Conservation (phyloP, 306 rosid species). For the Erythrophleum fordii region DNA sequence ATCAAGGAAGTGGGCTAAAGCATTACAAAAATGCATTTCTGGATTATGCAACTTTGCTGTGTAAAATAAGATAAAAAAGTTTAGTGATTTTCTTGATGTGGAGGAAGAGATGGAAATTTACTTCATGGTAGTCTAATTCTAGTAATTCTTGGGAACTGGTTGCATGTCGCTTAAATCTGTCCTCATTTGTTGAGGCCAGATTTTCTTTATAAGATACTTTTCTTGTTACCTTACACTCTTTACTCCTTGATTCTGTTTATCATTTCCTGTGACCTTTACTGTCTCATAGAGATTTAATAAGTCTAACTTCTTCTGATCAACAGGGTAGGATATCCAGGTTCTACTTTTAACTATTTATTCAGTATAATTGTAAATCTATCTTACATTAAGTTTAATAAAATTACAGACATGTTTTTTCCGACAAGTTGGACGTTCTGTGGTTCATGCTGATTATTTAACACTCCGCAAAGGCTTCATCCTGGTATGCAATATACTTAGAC, state of each 20-base stretch:
- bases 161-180: no score
- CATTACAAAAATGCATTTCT: not conserved
- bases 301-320: not conserved
- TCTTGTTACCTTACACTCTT: not conserved
- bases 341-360: not conserved
- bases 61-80: not conserved
- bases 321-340: not conserved
- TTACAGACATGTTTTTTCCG: slow-evolving; percentile 73
- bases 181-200: not conserved
- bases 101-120: not conserved
- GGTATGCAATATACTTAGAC: slow-evolving; percentile 47
- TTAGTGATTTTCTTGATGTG: not conserved
- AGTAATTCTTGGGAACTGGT: no score
- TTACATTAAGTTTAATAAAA: slow-evolving; percentile 11
- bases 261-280: not conserved
- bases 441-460: slow-evolving; percentile 64
- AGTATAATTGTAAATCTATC: not conserved
- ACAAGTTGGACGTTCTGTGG: slow-evolving; percentile 74
- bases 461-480: slow-evolving; percentile 79
- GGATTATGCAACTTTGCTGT: not conserved
- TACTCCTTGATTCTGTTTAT: not conserved
- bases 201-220: not conserved
- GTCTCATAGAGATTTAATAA: not conserved
- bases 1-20: not conserved
- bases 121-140: no score